Evolutionary conservation across 805 yeast species (phyloP).

Genomic region (Wickerhamiella parazyma): DNA sequence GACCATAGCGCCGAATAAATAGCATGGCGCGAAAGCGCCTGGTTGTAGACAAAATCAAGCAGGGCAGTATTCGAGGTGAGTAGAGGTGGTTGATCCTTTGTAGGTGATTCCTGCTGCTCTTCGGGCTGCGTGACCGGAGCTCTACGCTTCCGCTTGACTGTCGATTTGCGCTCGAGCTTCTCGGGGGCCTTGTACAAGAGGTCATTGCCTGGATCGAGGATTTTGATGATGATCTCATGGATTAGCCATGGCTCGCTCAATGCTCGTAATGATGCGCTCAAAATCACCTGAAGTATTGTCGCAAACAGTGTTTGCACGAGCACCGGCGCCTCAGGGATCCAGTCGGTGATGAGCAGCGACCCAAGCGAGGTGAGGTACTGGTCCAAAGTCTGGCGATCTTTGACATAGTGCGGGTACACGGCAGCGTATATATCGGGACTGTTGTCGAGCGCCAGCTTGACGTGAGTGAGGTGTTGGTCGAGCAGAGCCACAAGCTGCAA

Average conservation of each 20-base stretch:
- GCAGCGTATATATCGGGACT: neutral
- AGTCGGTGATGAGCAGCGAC: neutral
- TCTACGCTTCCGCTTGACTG: neutral
- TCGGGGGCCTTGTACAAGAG: neutral
- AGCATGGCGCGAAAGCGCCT: neutral
- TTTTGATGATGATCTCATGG: slow-evolving; percentile 5
- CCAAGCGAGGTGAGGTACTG: slow-evolving; percentile 2
- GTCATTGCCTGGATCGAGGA: neutral
- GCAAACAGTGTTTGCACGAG: slow-evolving; percentile 1
- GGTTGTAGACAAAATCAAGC: neutral
- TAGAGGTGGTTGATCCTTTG: neutral
- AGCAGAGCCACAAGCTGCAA: neutral
- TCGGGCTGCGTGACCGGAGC: neutral
- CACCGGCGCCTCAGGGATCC: slow-evolving; percentile 4
- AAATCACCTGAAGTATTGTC: slow-evolving; percentile 6
- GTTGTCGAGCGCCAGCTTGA: neutral
- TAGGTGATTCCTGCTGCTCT: neutral
- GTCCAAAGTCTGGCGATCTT: neutral
- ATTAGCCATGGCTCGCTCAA: slow-evolving; percentile 11
- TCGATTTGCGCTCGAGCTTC: neutral
- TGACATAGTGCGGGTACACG: slow-evolving; percentile 7
- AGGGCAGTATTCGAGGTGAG: neutral
- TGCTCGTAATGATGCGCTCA: neutral
- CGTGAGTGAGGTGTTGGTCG: slow-evolving; percentile 3
- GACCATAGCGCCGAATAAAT: neutral